phyloP scores from a whole-genome alignment of 805 yeast genomes.

The Tetrapisispora nanseiensis region DNA sequence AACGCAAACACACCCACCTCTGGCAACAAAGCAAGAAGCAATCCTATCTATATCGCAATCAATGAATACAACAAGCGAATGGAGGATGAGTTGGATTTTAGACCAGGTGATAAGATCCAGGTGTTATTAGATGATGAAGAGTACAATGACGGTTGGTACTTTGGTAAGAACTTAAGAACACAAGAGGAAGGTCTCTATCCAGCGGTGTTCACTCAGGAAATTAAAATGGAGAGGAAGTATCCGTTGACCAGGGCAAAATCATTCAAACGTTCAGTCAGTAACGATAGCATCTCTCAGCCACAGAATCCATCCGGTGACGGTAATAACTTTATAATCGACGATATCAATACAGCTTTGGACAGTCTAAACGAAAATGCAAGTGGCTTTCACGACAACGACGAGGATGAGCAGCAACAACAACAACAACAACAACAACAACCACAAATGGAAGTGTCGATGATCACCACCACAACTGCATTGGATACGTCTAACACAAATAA shows the following conservation, averaged over 20 bases:
- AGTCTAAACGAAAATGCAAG: constrained; percentile 39
- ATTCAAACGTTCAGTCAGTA: constrained; percentile 29
- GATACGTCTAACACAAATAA: constrained; percentile 2
- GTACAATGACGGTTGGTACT: constrained; percentile 95
- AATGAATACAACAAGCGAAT: constrained; percentile 80
- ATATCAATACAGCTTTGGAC: constrained; percentile 61
- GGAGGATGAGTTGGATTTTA: constrained; percentile 78
- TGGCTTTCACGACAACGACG: constrained; percentile 8
- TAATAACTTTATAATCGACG: constrained; percentile 33
- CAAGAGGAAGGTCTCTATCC: constrained; percentile 82
- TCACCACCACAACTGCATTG: neutral
- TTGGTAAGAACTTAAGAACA: constrained; percentile 67
- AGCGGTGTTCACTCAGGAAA: constrained; percentile 65
- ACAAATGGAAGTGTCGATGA: neutral
- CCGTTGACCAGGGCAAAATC: constrained; percentile 46
- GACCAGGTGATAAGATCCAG: constrained; percentile 75
- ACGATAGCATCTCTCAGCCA: constrained; percentile 1
- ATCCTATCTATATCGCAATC: constrained; percentile 42
- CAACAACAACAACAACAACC: neutral
- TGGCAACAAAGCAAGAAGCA: neutral
- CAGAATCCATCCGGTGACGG: neutral
- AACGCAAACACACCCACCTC: no score
- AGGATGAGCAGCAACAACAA: neutral
- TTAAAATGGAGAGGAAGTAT: constrained; percentile 30
- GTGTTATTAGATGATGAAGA: constrained; percentile 87